Evolutionary conservation across 2,329 filamentous ascomycete genomes (phyloP), one percentile per base, ranked within the genome.

Genomic region (Botryotinia globosa): DNA sequence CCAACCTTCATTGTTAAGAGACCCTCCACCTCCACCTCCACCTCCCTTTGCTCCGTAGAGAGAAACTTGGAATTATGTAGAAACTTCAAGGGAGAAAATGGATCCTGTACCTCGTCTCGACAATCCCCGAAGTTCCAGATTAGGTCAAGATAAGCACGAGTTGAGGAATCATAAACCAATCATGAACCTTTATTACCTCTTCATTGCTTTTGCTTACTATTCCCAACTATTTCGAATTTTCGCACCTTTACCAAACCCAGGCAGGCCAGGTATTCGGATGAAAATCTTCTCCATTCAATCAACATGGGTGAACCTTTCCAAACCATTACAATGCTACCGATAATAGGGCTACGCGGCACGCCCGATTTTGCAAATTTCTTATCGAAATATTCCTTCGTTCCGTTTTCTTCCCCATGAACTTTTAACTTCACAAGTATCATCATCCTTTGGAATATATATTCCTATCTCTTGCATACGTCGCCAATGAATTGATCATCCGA

Each of bases 401-500:
- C 32, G n/a, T 66, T 66, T 54, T 54, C 64, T 66, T 66, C 45
- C 45, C 64, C 45, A 67, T 67, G 45, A 54, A 39, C 34, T 29
- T 67, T 34, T 25, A 25, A 67, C 42, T 32, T 67, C 48, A 56
- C 48, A 20, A 67, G 42, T 42, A 42, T 67, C 48, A 18, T 67
- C 65, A 16, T 67, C 65, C 39, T 9, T n/a, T 67, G 48, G 64
- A 42, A 42, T 29, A 25, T 29, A 66, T 32, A 7, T 29, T 20
- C 54, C 45, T 25, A 42, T 61, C 34, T 54, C 34, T 39, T 42
- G 48, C 64, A 39, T 67, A 56, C 34, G 25, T 20, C 48, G 56
- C 34, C 18, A 51, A 67, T 67, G 65, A 67, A 67, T 42, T 67
- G 65, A 67, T 54, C 32, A 37, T 58, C 59, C 59, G 20, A 39